Evolutionary conservation across 2,329 filamentous ascomycete species (phyloP).

Genomic region (Paecilomyces dactylethromorphus): DNA sequence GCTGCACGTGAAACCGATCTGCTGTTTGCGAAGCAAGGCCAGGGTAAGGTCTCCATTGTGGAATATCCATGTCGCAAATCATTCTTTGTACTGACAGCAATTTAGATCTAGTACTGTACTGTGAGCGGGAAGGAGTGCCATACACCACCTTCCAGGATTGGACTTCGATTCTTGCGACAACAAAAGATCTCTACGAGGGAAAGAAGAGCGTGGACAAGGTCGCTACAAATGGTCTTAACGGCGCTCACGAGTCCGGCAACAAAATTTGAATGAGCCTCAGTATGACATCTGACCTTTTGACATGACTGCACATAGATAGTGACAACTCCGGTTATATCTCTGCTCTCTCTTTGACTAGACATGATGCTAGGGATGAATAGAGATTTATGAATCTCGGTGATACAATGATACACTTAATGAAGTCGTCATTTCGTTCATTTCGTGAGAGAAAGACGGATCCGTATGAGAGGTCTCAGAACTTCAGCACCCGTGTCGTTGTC

Average conservation of each 20-base stretch:
- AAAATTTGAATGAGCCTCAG: background rate
- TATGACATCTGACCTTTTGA: background rate
- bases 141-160: conserved; percentile 87
- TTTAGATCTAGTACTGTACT: conserved; percentile 78
- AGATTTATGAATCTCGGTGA: background rate
- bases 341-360: background rate
- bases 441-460: background rate
- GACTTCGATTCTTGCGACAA: conserved; percentile 67
- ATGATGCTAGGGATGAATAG: background rate
- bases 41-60: conserved; percentile 51
- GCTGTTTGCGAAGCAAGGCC: conserved; percentile 85
- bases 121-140: conserved; percentile 73
- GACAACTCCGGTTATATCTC: background rate
- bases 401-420: background rate
- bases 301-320: background rate
- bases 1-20: conserved; percentile 89
- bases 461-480: background rate
- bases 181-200: conserved; percentile 70
- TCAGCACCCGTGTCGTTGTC: background rate
- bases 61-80: background rate
- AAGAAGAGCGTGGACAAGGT: conserved; percentile 65
- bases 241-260: conserved; percentile 7
- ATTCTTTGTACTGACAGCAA: conserved; percentile 9
- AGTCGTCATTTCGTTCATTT: background rate
- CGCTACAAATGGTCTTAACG: conserved; percentile 44